Evolutionary conservation across 257 asterid species (phyloP), one percentile per base, ranked within the genome.

Genomic region (Solanum appendiculatum): DNA sequence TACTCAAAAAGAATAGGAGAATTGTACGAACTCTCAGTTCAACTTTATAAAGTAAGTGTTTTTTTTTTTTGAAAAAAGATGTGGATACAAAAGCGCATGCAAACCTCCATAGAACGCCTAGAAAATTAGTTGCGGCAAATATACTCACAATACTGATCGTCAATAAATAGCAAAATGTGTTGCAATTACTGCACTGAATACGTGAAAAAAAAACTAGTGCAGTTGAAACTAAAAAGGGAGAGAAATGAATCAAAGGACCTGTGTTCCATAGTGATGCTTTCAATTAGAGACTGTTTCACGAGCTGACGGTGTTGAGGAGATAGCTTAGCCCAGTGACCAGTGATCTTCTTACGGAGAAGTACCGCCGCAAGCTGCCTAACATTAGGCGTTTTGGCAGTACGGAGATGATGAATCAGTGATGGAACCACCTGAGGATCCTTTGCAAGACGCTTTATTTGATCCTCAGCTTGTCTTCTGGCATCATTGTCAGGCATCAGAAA

Each of bases 361-460:
- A 97, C 99, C 58, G 99, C 99, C 75, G 99, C 95, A 18, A 97
- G 97, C 87, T 97, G 99, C 20, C 99, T 96, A 82, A 97, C 99
- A 84, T 97, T 95, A 66, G 98, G 99, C 33, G 99, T 97, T 91
- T 97, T 97, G 81, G 99, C 99, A 8, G 99, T 97, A 83, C 99
- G 99, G 48, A 97, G 98, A 89, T 95, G 99, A 86, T 97, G 98
- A 21, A 92, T 86, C 5, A 97, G 91, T 42, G 99, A 96, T n/a
- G 99, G 98, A 10, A 97, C 98, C 88, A 97, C 99, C 94, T 94
- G 96, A 18, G 99, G 99, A 90, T 97, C 99, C 97, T 97, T 97
- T 1, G 98, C 92, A 66, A 95, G 86, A 20, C 99, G 96, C 94
- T 95, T 97, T 75, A 97, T 97, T 90, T 97, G 99, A 85, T 97